Base-by-base conservation (phyloP, 1,284 basidiomycete species). In the Boletus semigastroideus region DNA sequence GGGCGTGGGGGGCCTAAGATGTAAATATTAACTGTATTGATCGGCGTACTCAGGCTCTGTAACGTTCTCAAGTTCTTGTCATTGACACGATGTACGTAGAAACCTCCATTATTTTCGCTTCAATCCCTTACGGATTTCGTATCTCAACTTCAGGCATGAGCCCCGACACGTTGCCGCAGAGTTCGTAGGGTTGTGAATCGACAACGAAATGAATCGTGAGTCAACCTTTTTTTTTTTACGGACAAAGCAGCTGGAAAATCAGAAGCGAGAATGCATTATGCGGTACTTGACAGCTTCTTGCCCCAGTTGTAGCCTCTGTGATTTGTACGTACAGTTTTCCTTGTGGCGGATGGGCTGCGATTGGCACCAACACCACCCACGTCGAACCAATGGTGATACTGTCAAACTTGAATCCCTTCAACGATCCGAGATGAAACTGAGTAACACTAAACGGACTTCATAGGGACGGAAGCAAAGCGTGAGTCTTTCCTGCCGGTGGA, bases 71-170 rank as follows among this genome's bases (percentile, higher is more conserved):
- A 42, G 30, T 38, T 43, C 41, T 33, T 41, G 46, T 20, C 42
- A 17, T 31, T 31, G 33, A 38, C 37, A 39, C 25, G 7, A 25
- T 25, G 22, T 22, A 22, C n/a, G 42, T 45, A 36, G 42, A 54
- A 53, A 11, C 39, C 14, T 48, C 63, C 64, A 65, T 45, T 48
- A 30, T 56, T 67, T 61, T 69, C 63, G 68, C 52, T 30, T 25
- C 36, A 48, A n/a, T 41, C 20, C 22, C 40, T 54, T 55, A 42
- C 41, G 36, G 44, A 31, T 36, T 38, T 46, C 16, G 44, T 38
- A 45, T 53, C 50, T 49, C 36, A 11, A 8, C 20, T 20, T 13
- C 37, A 52, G 53, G 44, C 50, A 34, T 38, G 38, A 52, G 42
- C 27, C 39, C 44, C 41, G 43, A 39, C 25, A 25, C 7, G 25